These are phyloP conservation scores for Daldinia sp. DNA, from an alignment of 2,329 filamentous ascomycete species.

Conservation along the genomic window DNA sequence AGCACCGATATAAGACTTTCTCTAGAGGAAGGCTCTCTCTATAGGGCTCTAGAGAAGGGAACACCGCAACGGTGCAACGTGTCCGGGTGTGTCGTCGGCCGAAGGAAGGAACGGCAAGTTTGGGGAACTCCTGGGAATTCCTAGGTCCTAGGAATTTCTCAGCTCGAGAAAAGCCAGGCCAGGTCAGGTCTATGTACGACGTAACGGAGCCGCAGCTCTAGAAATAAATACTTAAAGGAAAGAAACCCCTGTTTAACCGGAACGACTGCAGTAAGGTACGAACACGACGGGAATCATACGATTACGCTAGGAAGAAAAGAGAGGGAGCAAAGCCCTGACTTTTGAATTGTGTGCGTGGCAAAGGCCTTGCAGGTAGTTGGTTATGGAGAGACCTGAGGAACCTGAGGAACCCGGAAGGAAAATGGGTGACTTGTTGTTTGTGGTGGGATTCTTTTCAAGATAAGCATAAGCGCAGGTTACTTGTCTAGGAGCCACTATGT, in stretches of 20 bases:
- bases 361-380: conserved; percentile 20
- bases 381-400: conserved; percentile 2
- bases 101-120: conserved; percentile 28
- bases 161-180: conserved; percentile 28
- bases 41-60: conserved; percentile 10
- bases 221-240: conserved; percentile 19
- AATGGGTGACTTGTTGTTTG: conserved; percentile 18
- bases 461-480: conserved; percentile 33
- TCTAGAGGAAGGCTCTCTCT: conserved; percentile 20
- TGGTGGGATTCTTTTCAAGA: conserved; percentile 31
- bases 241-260: conserved; percentile 12
- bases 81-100: conserved; percentile 30
- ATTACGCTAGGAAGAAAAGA: conserved; percentile 32
- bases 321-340: conserved; percentile 22
- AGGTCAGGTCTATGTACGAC: conserved; percentile 15
- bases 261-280: conserved; percentile 25
- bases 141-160: conserved; percentile 25
- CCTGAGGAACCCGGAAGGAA: conserved; percentile 21
- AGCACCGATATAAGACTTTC: conserved; percentile 15
- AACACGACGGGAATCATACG: conserved; percentile 37
- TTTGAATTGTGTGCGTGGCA: conserved; percentile 32
- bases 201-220: conserved; percentile 10
- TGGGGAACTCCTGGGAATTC: conserved; percentile 41
- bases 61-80: conserved; percentile 35
- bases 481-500: conserved; percentile 3